Conservation (phyloP, 805 yeast genomes). For the Teunomyces panamensis region DNA sequence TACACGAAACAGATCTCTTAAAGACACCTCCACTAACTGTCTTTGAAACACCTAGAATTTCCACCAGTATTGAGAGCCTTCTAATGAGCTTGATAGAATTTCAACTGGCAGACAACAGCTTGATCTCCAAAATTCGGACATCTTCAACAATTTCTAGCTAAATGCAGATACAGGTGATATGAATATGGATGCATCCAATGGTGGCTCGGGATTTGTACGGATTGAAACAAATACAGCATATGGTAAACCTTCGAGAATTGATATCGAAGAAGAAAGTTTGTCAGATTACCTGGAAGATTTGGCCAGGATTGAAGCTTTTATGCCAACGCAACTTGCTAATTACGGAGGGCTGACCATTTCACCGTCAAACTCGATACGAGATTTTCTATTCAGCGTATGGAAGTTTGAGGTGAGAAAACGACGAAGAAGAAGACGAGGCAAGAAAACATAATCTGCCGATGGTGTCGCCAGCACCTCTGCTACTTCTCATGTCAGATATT, state of each 20-base stretch:
- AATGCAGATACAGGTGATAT: not conserved
- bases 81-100: conserved; percentile 23
- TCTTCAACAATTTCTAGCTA: conserved; percentile 23
- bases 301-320: conserved; percentile 26
- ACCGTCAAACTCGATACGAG: not conserved
- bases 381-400: not conserved
- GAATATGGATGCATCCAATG: not conserved
- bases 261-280: not conserved
- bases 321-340: conserved; percentile 15
- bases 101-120: conserved; percentile 24
- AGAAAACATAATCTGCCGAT: not conserved
- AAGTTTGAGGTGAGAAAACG: conserved; percentile 1
- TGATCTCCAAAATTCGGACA: conserved; percentile 24
- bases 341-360: conserved; percentile 7
- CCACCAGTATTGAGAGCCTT: conserved; percentile 25
- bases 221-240: not conserved
- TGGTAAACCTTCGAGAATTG: not conserved
- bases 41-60: conserved; percentile 15
- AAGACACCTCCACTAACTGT: not conserved
- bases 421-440: conserved; percentile 7
- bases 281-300: conserved; percentile 37
- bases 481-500: conserved; percentile 53
- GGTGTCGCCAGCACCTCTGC: conserved; percentile 27
- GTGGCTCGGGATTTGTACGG: not conserved
- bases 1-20: not conserved